Evolutionary conservation across 441 rosid genomes (phyloP), one percentile per base, ranked within the genome.

Genomic region (Flueggea neowawraea): DNA sequence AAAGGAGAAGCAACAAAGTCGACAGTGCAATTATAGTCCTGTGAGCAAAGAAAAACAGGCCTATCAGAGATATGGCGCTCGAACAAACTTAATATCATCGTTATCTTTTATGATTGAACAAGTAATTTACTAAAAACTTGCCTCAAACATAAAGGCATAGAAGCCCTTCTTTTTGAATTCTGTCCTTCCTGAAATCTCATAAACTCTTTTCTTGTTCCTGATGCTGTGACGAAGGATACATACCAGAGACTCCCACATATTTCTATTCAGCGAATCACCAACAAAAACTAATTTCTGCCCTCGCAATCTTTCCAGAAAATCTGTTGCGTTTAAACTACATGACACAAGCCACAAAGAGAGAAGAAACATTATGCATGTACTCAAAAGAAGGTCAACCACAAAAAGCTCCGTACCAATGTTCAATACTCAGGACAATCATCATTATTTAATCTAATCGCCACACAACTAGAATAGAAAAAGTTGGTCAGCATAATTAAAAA

Each of bases 191-290:
- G 80, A 74, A 52, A 82, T 86, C 43, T 90, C 90, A 48, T 73
- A 82, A 33, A 90, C 89, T 22, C 72, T 77, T 32, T 69, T 78
- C 70, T 80, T 63, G 68, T 87, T 74, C 62, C 69, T 59, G 48
- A 81, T 76, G 32, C 87, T 75, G 57, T 82, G 79, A 44, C 77
- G 72, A 32, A 87, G 89, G 45, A 84, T 77, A 66, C 97, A 90
- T 43, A 85, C 89, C 7, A 90, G 69, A 53, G 95, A 87, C 63
- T 90, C 92, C 95, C 92, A 90, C 97, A 90, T 88, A 66, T 90
- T 90, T 53, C 95, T 77, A n/a, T 88, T 86, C n/a, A 87, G 70
- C 1, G 97, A 90, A 72, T 90, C 97, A 3, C 97, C 95, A 4
- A 87, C 84, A 73, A 85, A 90, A 45, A 80, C 89, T 32, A 90